Evolutionary conservation across 768 basidiomycete genomes (phyloP).

Genomic region (Serendipita sp.): DNA sequence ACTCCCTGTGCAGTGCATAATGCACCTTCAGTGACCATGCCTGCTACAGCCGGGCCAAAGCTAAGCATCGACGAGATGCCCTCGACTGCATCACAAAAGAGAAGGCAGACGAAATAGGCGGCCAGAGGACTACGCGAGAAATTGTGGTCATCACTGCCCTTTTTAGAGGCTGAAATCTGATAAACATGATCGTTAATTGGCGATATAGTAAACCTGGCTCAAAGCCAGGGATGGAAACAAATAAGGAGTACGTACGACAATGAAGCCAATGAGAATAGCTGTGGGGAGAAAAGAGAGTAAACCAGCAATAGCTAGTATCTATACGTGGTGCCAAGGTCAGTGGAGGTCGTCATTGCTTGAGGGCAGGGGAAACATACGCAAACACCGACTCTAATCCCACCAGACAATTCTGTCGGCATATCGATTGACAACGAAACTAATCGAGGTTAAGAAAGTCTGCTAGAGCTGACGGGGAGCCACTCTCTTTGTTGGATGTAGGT

Average conservation of each 20-base stretch:
- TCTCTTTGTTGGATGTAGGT: too few species aligned
- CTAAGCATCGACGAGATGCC: not conserved
- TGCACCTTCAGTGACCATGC: not conserved
- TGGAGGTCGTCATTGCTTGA: too few species aligned
- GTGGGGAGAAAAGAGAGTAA: not conserved
- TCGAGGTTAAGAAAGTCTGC: too few species aligned
- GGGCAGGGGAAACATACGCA: too few species aligned
- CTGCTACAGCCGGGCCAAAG: not conserved
- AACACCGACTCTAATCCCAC: too few species aligned
- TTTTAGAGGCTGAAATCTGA: not conserved
- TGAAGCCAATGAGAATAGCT: not conserved
- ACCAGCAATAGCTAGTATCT: not conserved
- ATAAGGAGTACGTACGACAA: not conserved
- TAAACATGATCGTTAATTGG: not conserved
- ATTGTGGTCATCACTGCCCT: not conserved
- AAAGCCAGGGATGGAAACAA: not conserved
- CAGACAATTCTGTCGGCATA: too few species aligned
- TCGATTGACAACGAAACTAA: too few species aligned
- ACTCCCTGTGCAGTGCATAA: conserved; percentile 15
- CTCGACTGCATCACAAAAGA: not conserved
- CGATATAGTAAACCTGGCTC: not conserved
- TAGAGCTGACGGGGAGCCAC: too few species aligned
- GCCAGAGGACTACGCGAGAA: not conserved
- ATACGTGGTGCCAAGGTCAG: too few species aligned
- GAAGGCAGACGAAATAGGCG: not conserved